Percentiles rank a stretch among this genome's conserved stretches.
Evolutionary conservation across 1,284 basidiomycete genomes (phyloP).

Genomic region (Ceratobasidium sp.): DNA sequence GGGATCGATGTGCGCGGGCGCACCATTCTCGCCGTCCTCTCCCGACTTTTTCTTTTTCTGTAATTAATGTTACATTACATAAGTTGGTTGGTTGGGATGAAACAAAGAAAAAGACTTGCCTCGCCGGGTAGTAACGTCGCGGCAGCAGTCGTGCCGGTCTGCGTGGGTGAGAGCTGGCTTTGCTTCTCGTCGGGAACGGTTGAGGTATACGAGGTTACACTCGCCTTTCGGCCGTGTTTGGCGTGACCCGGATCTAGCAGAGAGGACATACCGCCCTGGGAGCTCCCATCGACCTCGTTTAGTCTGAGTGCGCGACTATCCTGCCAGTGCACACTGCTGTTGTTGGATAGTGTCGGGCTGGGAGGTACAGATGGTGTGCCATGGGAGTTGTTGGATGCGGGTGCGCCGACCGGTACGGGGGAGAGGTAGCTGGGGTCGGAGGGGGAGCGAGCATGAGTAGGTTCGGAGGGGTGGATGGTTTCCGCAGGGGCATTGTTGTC

Average conservation of each 20-base stretch:
- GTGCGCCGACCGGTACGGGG: background rate
- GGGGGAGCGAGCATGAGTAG: constrained; percentile 5
- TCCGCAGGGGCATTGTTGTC: constrained; percentile 16
- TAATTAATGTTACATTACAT: constrained; percentile 27
- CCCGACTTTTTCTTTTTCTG: constrained; percentile 54
- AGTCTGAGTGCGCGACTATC: constrained; percentile 74
- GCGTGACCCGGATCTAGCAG: constrained; percentile 30
- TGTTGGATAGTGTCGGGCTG: constrained; percentile 76
- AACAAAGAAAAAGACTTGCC: background rate
- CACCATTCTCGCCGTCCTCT: constrained; percentile 43
- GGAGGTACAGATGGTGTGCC: constrained; percentile 62
- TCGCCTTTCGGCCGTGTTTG: constrained; percentile 60
- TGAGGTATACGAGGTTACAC: constrained; percentile 61
- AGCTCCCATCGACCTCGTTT: constrained; percentile 67
- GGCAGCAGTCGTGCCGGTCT: constrained; percentile 52
- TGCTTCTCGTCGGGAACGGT: constrained; percentile 58
- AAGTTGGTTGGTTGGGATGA: constrained; percentile 1
- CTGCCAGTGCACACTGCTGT: constrained; percentile 51
- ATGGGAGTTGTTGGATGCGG: background rate
- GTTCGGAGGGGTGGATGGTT: constrained; percentile 4
- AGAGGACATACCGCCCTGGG: constrained; percentile 49
- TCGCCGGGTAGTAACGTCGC: constrained; percentile 34
- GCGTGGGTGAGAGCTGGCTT: constrained; percentile 49
- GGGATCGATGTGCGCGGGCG: constrained; percentile 56
- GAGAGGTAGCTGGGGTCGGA: constrained; percentile 34